Base-by-base conservation (phyloP, 2,329 filamentous ascomycete species). In the Beauveria caledonica region DNA sequence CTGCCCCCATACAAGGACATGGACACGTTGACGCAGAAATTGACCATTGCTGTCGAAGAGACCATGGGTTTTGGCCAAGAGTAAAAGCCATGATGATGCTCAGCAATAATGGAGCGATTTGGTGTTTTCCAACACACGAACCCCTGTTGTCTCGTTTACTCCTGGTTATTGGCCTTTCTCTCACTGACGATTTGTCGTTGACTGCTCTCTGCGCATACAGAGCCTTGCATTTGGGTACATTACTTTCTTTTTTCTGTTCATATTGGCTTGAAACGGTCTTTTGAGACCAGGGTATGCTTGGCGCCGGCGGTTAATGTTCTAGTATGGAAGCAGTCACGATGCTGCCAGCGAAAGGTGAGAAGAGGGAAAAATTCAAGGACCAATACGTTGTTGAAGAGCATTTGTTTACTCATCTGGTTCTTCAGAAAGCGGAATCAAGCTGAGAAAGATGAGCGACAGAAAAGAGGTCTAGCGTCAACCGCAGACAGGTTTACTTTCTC, bases 11-110 rank as follows among this genome's bases (percentile, higher is more conserved):
- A 99, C 73, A 97, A 97, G 80, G 85, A 81, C 23, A 82, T 92
- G 68, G 93, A 97, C 64, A 85, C 84, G 67, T 80, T 99, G 66
- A 88, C 93, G 72, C 80, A 87, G 70, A 99, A 99, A 77, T 80
- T 99, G 68, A 94, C 92, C 7, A 96, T 96, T 76, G 94, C 94
- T 27, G 94, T 99, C 60, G 94, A 99, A 77, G 94, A 99, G 79
- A 99, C 94, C 0, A 92, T 99, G 80, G 94, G 94, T 64, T 99
- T 99, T 73, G 94, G 94, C 66, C 94, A 99, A 78, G 94, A 99
- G 79, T 99, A 91, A 59, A 58, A 90, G 27, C 9, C n/a, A 27
- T n/a, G 15, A 5, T 45, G 21, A 39, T 45, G 19, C 19, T 25
- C 27, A 51, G 33, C 33, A 33, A 49, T 5, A 23, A 42, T 39